These are phyloP conservation scores for Saprolegnia diclina DNA, from an alignment of 352 stramenopile species.

Conservation along the genomic window DNA sequence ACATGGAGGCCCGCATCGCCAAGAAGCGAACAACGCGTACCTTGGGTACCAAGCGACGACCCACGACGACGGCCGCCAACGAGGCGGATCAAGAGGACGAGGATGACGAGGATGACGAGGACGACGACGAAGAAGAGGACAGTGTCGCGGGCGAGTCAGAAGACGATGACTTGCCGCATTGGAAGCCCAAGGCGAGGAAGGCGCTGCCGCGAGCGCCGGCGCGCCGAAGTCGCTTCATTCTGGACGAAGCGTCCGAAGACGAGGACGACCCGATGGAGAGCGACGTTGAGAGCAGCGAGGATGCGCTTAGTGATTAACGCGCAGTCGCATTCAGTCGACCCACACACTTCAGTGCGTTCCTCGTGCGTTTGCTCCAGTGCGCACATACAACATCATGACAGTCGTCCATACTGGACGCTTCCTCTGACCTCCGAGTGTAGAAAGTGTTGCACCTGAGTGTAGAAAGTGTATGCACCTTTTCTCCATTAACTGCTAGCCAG, in stretches of 20 bases:
- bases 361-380: too few species aligned
- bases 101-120: constrained; percentile 51
- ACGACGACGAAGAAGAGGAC: constrained; percentile 39
- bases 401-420: too few species aligned
- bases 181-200: constrained; percentile 33
- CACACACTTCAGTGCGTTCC: not conserved
- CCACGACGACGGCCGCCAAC: not conserved
- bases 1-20: constrained; percentile 11
- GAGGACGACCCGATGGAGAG: constrained; percentile 43
- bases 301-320: not conserved
- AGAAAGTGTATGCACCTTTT: too few species aligned
- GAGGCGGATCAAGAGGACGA: constrained; percentile 29
- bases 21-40: not conserved
- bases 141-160: constrained; percentile 37
- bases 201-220: constrained; percentile 26
- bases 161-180: constrained; percentile 30
- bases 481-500: too few species aligned
- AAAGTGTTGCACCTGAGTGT: too few species aligned
- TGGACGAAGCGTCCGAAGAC: constrained; percentile 71
- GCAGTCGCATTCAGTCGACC: not conserved
- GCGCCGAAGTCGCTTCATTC: constrained; percentile 60
- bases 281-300: constrained; percentile 25
- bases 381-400: too few species aligned
- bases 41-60: not conserved
- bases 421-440: too few species aligned